phyloP scores from a whole-genome alignment of 805 yeast genomes.

The Saturnispora hagleri region DNA sequence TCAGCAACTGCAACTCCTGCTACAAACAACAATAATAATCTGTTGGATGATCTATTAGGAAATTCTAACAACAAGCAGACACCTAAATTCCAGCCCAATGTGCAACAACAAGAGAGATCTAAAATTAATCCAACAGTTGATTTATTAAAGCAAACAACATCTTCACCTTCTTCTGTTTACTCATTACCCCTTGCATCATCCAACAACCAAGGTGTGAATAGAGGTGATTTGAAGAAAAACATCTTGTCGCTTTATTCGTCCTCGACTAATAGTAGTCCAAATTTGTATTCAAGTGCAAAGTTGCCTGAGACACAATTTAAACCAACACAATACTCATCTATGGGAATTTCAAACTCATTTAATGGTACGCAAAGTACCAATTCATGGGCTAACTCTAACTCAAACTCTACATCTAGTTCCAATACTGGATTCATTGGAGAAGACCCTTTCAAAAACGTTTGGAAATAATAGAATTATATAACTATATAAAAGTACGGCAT shows the following conservation, averaged over 20 bases:
- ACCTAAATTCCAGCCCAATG: slow-evolving; percentile 8
- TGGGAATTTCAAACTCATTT: slow-evolving; percentile 2
- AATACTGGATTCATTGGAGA: slow-evolving; percentile 12
- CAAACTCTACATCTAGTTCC: background rate
- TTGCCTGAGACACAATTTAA: background rate
- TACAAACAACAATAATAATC: background rate
- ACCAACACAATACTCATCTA: slow-evolving; percentile 10
- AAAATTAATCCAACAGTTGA: slow-evolving; percentile 5
- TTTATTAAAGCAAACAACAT: slow-evolving; percentile 7
- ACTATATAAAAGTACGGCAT: background rate
- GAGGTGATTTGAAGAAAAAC: slow-evolving; percentile 88
- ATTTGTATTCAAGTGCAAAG: background rate
- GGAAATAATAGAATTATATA: slow-evolving; percentile 12
- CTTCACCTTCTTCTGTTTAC: slow-evolving; percentile 11
- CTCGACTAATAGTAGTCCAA: slow-evolving; percentile 27
- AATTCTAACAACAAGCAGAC: slow-evolving; percentile 2
- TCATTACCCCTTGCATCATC: background rate
- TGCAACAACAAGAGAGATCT: slow-evolving; percentile 2
- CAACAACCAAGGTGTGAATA: slow-evolving; percentile 19
- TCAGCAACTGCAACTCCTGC: slow-evolving; percentile 8
- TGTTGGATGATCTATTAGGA: slow-evolving; percentile 6
- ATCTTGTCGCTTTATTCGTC: slow-evolving; percentile 81
- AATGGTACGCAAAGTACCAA: background rate
- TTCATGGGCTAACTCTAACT: background rate
- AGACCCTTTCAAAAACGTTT: slow-evolving; percentile 27